Percentiles rank a stretch among this genome's conserved stretches.
phyloP scores from a whole-genome alignment of 495 filamentous ascomycete species.

The Penicillium cinerascens region DNA sequence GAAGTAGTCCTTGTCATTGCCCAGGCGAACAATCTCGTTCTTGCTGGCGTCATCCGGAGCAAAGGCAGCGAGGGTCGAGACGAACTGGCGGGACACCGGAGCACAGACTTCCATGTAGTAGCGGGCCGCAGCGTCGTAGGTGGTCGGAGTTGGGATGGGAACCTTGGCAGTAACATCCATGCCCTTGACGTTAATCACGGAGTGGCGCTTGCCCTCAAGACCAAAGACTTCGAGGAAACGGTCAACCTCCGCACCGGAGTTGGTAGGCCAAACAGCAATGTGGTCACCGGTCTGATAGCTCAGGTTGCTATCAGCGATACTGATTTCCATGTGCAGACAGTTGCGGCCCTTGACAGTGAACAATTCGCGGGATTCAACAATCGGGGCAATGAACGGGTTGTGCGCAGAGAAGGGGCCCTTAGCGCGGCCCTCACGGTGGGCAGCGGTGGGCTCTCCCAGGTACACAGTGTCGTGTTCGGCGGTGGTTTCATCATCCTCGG shows the following conservation, averaged over 20 bases:
- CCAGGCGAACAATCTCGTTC: conserved; percentile 81
- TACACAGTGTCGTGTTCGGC: conserved; percentile 84
- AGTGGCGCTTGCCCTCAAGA: conserved; percentile 70
- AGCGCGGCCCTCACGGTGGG: conserved; percentile 78
- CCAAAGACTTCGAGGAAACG: conserved; percentile 79
- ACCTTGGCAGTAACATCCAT: conserved; percentile 96
- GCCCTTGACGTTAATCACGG: conserved; percentile 85
- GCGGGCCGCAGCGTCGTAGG: conserved; percentile 87
- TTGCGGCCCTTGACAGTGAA: conserved; percentile 92
- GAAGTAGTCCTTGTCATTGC: conserved; percentile 95
- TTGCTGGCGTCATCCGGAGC: conserved; percentile 81
- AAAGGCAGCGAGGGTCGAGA: conserved; percentile 83
- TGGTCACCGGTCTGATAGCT: conserved; percentile 96
- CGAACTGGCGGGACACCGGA: conserved; percentile 92
- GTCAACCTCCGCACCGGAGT: conserved; percentile 88
- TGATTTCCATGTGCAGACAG: conserved; percentile 96
- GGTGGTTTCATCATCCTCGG: conserved; percentile 69
- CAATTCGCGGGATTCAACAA: conserved; percentile 81
- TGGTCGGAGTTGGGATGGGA: conserved; percentile 95
- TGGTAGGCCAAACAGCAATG: conserved; percentile 96
- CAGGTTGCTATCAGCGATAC: conserved; percentile 75
- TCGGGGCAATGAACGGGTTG: conserved; percentile 96
- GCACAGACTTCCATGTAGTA: conserved; percentile 98
- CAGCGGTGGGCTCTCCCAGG: conserved; percentile 93
- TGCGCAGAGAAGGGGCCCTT: conserved; percentile 94